Evolutionary conservation across 2,329 filamentous ascomycete species (phyloP), one percentile per base, ranked within the genome.

Genomic region (Fusarium pseudocircinatum): DNA sequence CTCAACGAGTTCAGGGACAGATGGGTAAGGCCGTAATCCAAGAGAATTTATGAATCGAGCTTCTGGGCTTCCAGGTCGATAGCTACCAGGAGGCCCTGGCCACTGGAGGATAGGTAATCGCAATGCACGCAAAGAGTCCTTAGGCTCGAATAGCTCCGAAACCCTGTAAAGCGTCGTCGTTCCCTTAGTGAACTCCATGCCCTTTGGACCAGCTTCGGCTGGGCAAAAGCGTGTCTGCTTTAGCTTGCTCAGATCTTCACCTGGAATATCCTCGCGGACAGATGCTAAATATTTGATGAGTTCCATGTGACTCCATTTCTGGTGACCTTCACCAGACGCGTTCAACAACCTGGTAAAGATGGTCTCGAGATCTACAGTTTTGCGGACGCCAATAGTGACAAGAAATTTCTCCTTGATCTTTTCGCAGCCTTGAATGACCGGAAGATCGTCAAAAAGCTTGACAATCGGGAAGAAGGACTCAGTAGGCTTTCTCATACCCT

Each of bases 391-490:
- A 37, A 99, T 85, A 4, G 93, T 89, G 6, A 88, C 84, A 47
- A 99, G 83, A 70, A 99, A 94, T 80, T 97, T 98, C 50, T 98
- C 96, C 80, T 98, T 98, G 18, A 98, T 89, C 37, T 91, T 90
- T 44, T 92, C 90, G 47, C 95, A 90, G 18, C 90, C 90, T 72
- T 92, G 89, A 4, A 98, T 91, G 18, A 92, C 91, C 0, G 96
- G 95, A 22, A 99, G 85, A 79, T 99, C 96, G 70, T 98, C 95
- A 78, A 99, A 99, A 1, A 99, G 85, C 80, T 94, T 96, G 42
- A 99, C 96, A n/a, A 90, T 93, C 4, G 94, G 91, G 78, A 99
- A 98, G 81, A 98, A 99, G 0, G 96, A 92, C 73, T 98, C 95
- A 7, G 86, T 84, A 9, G 96, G 96, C 75, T 89, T 93, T 76